phyloP scores from a whole-genome alignment of 2,329 filamentous ascomycete species.

The Xylariaceae sp. region DNA sequence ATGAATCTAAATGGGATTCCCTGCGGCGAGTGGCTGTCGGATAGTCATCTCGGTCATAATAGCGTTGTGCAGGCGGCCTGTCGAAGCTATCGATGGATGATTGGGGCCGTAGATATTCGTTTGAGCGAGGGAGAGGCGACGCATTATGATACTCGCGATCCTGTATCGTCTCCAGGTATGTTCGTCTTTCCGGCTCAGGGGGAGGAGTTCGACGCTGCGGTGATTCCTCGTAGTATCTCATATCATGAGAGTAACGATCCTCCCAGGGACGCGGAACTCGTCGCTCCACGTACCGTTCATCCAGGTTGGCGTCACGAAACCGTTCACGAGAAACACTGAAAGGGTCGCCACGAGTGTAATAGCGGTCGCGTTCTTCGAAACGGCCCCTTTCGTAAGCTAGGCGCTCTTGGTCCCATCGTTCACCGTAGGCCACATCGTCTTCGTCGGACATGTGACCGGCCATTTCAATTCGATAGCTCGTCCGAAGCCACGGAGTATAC shows the following conservation, averaged over 20 bases:
- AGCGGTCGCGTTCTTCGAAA: constrained; percentile 49
- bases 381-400: constrained; percentile 46
- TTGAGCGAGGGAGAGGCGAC: constrained; percentile 56
- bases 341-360: constrained; percentile 37
- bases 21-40: constrained; percentile 47
- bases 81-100: constrained; percentile 90
- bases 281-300: constrained; percentile 44
- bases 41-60: constrained; percentile 50
- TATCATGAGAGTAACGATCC: constrained; percentile 43
- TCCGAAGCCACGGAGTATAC: background rate
- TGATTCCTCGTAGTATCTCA: constrained; percentile 52
- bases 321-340: constrained; percentile 22
- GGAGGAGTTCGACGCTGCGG: constrained; percentile 33
- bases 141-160: constrained; percentile 46
- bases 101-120: constrained; percentile 66
- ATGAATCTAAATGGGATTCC: constrained; percentile 50
- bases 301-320: constrained; percentile 34
- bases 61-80: constrained; percentile 54
- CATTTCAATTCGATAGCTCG: constrained; percentile 1
- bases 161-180: constrained; percentile 51
- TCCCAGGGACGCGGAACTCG: constrained; percentile 41
- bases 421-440: constrained; percentile 36
- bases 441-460: constrained; percentile 24
- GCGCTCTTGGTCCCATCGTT: constrained; percentile 54
- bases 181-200: constrained; percentile 49